phyloP scores from a whole-genome alignment of 1,284 basidiomycete genomes.

The Melampsora americana region DNA sequence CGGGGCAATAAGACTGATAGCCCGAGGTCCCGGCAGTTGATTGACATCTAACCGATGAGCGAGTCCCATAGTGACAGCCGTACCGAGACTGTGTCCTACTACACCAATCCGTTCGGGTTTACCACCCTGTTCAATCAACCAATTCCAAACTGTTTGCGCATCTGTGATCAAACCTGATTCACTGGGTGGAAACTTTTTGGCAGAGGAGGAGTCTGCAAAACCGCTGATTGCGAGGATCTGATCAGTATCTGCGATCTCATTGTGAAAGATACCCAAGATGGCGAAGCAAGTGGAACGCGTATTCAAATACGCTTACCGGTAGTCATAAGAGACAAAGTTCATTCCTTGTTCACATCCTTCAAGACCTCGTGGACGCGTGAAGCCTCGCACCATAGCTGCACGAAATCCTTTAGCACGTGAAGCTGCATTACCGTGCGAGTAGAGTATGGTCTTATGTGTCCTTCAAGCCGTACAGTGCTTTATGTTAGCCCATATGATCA shows the following conservation, averaged over 20 bases:
- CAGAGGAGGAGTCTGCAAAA: conserved; percentile 35
- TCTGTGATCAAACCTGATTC: conserved; percentile 36
- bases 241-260: neutral
- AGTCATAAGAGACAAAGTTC: conserved; percentile 33
- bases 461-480: neutral
- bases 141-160: conserved; percentile 36
- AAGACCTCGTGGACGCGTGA: neutral
- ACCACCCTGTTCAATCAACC: conserved; percentile 4
- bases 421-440: conserved; percentile 37
- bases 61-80: conserved; percentile 29
- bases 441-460: conserved; percentile 33
- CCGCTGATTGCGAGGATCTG: conserved; percentile 14
- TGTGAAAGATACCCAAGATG: neutral
- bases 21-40: conserved; percentile 6
- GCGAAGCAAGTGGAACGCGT: neutral
- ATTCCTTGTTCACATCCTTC: conserved; percentile 28
- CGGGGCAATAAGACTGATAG: conserved; percentile 29
- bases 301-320: conserved; percentile 4
- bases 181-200: conserved; percentile 20
- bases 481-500: too few relatives aligned
- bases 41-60: conserved; percentile 25
- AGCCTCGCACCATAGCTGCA: neutral
- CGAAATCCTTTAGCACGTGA: conserved; percentile 30
- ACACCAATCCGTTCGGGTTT: conserved; percentile 19
- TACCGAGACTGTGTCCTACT: conserved; percentile 41